Evolutionary conservation across 1,284 basidiomycete species (phyloP).

Genomic region (Apiotrichum gamsii): DNA sequence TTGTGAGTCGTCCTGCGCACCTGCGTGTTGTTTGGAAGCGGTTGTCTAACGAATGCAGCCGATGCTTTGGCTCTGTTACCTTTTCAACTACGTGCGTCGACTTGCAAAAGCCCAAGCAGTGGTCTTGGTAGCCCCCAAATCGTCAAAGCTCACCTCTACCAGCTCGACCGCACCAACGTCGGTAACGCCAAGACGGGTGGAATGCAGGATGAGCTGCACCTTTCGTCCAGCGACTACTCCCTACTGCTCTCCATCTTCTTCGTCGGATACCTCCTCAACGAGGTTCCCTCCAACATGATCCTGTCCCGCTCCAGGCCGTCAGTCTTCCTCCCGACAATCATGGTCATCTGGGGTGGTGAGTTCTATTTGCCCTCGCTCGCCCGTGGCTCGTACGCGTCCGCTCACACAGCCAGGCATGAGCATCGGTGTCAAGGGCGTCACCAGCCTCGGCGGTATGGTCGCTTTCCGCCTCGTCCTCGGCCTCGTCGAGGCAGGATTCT

Average conservation of each 20-base stretch:
- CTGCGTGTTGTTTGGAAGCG: no score
- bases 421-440: slow-evolving; percentile 39
- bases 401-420: no score
- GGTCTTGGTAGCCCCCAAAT: no score
- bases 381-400: no score
- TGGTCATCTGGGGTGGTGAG: slow-evolving; percentile 37
- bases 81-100: slow-evolving; percentile 18
- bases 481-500: slow-evolving; percentile 41
- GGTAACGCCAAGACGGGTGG: slow-evolving; percentile 37
- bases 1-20: no score
- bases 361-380: no score
- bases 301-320: slow-evolving; percentile 40
- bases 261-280: slow-evolving; percentile 35
- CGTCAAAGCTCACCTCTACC: no score
- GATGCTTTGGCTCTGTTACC: slow-evolving; percentile 36
- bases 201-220: slow-evolving; percentile 40
- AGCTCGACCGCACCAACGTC: slow-evolving; percentile 30
- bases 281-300: slow-evolving; percentile 46
- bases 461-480: slow-evolving; percentile 46
- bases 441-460: slow-evolving; percentile 41
- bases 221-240: slow-evolving; percentile 36
- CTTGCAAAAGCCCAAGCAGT: no score
- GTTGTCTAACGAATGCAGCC: no score
- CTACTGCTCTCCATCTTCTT: slow-evolving; percentile 46
- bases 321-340: slow-evolving; percentile 39